phyloP scores from a whole-genome alignment of 2,329 filamentous ascomycete species.

The Ceratocystis cubensis region DNA sequence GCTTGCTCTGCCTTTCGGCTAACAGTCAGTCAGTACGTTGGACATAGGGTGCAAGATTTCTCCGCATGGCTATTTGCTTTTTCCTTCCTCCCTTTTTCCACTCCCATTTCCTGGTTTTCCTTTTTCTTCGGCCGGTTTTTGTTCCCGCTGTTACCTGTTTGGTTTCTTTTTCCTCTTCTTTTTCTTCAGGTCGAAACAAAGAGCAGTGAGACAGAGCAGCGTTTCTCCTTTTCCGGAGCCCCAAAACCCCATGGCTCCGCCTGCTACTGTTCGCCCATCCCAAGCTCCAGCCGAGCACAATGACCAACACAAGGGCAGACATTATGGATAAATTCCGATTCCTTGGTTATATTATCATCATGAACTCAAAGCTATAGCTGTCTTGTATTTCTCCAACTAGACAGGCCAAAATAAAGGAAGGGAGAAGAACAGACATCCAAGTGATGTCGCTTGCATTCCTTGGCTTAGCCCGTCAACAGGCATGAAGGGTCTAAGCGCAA shows the following conservation, averaged over 20 bases:
- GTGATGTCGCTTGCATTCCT: conserved; percentile 2
- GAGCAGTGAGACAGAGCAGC: too few relatives aligned
- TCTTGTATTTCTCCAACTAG: background rate
- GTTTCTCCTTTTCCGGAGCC: too few relatives aligned
- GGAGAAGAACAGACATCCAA: background rate
- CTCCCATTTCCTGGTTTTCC: background rate
- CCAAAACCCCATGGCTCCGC: background rate
- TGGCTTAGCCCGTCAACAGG: background rate
- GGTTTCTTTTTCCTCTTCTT: background rate
- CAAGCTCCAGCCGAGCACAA: too few relatives aligned
- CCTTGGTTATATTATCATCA: background rate
- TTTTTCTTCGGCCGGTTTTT: background rate
- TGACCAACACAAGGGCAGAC: background rate
- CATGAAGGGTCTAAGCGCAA: background rate
- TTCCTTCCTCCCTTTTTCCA: background rate
- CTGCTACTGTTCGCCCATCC: too few relatives aligned
- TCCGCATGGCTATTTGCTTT: background rate
- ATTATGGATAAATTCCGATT: background rate
- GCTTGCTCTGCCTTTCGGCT: too few relatives aligned
- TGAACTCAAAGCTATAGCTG: too few relatives aligned
- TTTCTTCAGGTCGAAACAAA: background rate
- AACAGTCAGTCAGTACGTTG: too few relatives aligned
- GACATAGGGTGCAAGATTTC: too few relatives aligned
- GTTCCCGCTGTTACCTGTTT: background rate
- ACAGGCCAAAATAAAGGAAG: background rate